Conservation (phyloP, 441 rosid species). For the Francoa sonchifolia region DNA sequence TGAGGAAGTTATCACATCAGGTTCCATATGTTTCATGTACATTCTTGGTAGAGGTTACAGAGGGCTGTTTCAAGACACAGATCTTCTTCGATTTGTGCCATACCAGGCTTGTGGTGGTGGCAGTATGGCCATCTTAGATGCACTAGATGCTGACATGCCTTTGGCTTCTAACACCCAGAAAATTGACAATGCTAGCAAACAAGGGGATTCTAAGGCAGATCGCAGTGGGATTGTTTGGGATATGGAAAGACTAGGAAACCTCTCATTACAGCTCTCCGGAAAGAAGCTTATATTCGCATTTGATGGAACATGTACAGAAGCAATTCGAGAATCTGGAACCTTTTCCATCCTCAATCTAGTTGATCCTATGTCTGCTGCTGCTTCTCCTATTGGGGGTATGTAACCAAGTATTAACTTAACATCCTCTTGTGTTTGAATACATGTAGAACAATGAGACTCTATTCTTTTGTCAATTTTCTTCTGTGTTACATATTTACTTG, state of each 20-base stretch:
- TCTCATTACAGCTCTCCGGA: slow-evolving; percentile 86
- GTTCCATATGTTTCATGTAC: slow-evolving; percentile 96
- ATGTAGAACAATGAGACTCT: not conserved
- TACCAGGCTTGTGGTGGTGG: slow-evolving; percentile 99
- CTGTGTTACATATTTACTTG: slow-evolving; percentile 5
- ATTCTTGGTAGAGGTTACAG: slow-evolving; percentile 98
- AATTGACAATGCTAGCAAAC: slow-evolving; percentile 59
- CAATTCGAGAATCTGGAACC: slow-evolving; percentile 70
- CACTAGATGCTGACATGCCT: slow-evolving; percentile 73
- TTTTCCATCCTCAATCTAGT: slow-evolving; percentile 92
- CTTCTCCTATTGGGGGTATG: slow-evolving; percentile 99
- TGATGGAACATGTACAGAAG: slow-evolving; percentile 91
- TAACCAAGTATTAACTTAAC: slow-evolving; percentile 2
- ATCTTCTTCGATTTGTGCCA: slow-evolving; percentile 94
- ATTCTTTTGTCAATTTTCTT: slow-evolving; percentile 1
- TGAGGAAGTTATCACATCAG: slow-evolving; percentile 97
- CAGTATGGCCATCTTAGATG: slow-evolving; percentile 96
- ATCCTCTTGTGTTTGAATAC: not conserved
- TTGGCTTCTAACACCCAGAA: slow-evolving; percentile 53
- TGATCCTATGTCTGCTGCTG: slow-evolving; percentile 98
- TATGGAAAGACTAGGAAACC: slow-evolving; percentile 81
- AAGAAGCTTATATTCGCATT: slow-evolving; percentile 98
- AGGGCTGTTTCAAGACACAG: slow-evolving; percentile 95
- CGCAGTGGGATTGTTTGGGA: slow-evolving; percentile 99
- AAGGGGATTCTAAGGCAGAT: slow-evolving; percentile 75